Evolutionary conservation across 2,329 filamentous ascomycete species (phyloP), one percentile per base, ranked within the genome.

Genomic region (Purpureocillium takamizusanense): DNA sequence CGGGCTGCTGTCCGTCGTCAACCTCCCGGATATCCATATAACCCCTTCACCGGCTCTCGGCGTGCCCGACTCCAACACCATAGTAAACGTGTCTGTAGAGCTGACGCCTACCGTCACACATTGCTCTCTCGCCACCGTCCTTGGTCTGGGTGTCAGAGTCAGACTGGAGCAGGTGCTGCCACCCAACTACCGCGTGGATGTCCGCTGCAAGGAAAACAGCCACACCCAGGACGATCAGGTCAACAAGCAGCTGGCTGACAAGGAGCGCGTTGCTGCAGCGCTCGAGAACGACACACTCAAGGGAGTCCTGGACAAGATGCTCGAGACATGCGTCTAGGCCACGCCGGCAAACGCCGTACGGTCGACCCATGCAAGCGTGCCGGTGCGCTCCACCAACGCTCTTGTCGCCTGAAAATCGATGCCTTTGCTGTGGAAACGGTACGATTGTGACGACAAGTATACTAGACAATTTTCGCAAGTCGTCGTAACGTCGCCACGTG

Each of bases 91-190:
- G 28, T 74, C 82, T 3, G 87, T 98, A 32, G 78, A 94, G 53
- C 83, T 98, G 49, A 98, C 92, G 10, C 92, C 92, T 9, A 98
- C 92, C 18, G 92, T 97, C 55, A 94, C 90, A 13, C 92, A 97
- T 63, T 98, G 92, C 68, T 94, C 86, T 36, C 76, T 98, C 31
- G 92, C 92, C 25, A 98, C 92, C 1, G 88, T 98, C 43, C 95
- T 98, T 52, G 92, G 92, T 1, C 73, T 98, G 13, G 92, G 89
- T 12, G 87, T 98, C 16, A 79, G 92, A 33, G 89, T 95, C 31
- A 78, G 92, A 17, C 73, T 98, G 17, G 89, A 97, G 65, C 84
- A 94, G 59, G 83, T 86, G 10, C 70, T 98, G 41, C 92, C 92
- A 3, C 86, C 92, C 27, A 85, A 90, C 53, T 98, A 92, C 60